Evolutionary conservation across 129 eudicot genomes (phyloP).

Genomic region (Dittrichia graveolens): DNA sequence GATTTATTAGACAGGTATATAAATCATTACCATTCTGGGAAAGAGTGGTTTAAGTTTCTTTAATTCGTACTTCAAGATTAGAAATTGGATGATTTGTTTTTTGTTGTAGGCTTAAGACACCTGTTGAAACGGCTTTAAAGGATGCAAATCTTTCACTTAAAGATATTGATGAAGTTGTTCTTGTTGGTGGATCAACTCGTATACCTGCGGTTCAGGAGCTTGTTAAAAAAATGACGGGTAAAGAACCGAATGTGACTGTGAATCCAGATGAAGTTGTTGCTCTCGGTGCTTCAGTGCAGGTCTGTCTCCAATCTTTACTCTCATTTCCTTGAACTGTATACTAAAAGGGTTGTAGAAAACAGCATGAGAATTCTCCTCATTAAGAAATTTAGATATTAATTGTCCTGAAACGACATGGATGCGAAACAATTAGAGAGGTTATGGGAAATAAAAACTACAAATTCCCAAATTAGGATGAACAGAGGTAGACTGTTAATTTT

Average conservation of each 20-base stretch:
- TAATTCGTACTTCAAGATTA: conserved; percentile 10
- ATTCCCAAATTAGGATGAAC: too few species aligned
- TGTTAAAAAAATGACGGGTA: conserved; percentile 74
- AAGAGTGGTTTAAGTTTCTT: background rate
- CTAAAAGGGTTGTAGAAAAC: too few species aligned
- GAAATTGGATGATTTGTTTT: conserved; percentile 28
- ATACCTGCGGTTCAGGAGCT: conserved; percentile 92
- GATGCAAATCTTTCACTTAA: conserved; percentile 80
- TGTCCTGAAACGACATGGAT: background rate
- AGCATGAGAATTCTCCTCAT: too few species aligned
- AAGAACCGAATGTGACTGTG: conserved; percentile 81
- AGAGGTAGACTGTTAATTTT: too few species aligned
- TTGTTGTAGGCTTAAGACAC: conserved; percentile 65
- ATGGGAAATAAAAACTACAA: too few species aligned
- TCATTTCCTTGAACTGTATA: background rate
- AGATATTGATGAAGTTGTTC: conserved; percentile 80
- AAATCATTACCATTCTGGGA: background rate
- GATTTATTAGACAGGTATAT: conserved; percentile 80
- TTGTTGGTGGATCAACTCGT: conserved; percentile 92
- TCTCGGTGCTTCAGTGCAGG: conserved; percentile 96
- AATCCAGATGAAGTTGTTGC: conserved; percentile 98
- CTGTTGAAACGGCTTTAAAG: conserved; percentile 69
- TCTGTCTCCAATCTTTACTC: conserved; percentile 14
- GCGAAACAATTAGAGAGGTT: too few species aligned
- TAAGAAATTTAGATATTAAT: too few species aligned